These are phyloP conservation scores for Picochlorum sp. DNA, from an alignment of 139 green algal genomes.

Conservation along the genomic window DNA sequence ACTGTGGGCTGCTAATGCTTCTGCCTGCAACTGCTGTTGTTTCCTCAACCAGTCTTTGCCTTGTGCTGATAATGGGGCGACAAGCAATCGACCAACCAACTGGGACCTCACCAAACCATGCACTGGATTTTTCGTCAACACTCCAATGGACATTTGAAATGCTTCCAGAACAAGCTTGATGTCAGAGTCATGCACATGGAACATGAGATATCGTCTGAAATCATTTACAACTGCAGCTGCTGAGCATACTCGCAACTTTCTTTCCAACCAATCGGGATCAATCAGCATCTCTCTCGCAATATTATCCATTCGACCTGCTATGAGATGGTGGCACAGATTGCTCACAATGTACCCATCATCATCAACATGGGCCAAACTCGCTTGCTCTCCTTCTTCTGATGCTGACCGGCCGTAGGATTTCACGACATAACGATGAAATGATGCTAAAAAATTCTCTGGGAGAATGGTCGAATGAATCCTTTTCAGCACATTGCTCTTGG, in stretches of 20 bases:
- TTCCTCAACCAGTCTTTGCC: constrained; percentile 11
- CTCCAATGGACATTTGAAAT: constrained; percentile 67
- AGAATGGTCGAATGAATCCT: no score
- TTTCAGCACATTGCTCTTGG: constrained; percentile 16
- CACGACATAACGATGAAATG: no score
- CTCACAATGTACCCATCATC: constrained; percentile 59
- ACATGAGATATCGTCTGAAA: constrained; percentile 52
- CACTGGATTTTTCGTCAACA: constrained; percentile 46
- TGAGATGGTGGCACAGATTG: constrained; percentile 59
- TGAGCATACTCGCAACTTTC: constrained; percentile 65
- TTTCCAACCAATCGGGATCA: constrained; percentile 62
- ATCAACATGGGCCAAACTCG: background rate
- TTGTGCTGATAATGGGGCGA: constrained; percentile 19
- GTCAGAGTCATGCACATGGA: constrained; percentile 13
- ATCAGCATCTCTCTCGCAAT: constrained; percentile 43
- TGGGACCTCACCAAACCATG: constrained; percentile 60
- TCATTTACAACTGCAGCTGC: constrained; percentile 54
- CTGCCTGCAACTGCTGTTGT: constrained; percentile 3
- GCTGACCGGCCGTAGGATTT: no score
- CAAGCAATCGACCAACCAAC: constrained; percentile 64
- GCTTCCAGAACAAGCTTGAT: constrained; percentile 55
- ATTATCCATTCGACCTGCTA: constrained; percentile 27
- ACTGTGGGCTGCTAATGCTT: no score
- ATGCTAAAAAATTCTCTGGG: no score
- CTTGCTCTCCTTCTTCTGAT: no score